A percentile compares a stretch with the other conserved stretches of the same genome.
phyloP scores from a whole-genome alignment of 306 rosid species.

The Cyclanthera cordifolia region DNA sequence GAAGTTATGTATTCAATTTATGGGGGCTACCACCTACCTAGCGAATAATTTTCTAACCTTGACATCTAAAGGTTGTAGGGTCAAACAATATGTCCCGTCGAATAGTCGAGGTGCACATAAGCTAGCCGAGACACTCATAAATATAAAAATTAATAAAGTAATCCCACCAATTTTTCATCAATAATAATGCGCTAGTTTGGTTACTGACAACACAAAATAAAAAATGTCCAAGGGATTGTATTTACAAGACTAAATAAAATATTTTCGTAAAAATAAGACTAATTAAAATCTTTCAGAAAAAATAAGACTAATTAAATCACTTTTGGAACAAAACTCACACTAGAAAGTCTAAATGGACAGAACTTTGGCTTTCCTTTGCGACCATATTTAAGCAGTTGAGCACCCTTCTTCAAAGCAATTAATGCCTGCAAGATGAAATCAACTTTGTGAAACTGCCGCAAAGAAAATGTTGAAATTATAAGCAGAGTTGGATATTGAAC shows the following conservation, averaged over 20 bases:
- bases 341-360: conserved; percentile 78
- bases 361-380: conserved; percentile 99
- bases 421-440: conserved; percentile 48
- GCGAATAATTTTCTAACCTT: too few relatives aligned
- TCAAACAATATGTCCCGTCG: too few relatives aligned
- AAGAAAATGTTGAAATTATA: not conserved
- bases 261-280: not conserved
- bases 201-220: not conserved
- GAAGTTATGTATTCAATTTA: too few relatives aligned
- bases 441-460: conserved; percentile 14
- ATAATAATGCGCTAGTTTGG: not conserved
- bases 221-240: not conserved
- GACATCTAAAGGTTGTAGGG: too few relatives aligned
- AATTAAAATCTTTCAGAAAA: not conserved
- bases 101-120: too few relatives aligned
- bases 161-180: not conserved
- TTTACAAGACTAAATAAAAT: not conserved
- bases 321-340: conserved; percentile 42
- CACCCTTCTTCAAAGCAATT: conserved; percentile 79
- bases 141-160: not conserved
- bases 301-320: conserved; percentile 3
- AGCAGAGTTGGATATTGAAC: not conserved
- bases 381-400: conserved; percentile 93
- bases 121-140: too few relatives aligned
- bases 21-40: too few relatives aligned